Evolutionary conservation across 441 rosid genomes (phyloP).

Genomic region (Isatis lusitanica): DNA sequence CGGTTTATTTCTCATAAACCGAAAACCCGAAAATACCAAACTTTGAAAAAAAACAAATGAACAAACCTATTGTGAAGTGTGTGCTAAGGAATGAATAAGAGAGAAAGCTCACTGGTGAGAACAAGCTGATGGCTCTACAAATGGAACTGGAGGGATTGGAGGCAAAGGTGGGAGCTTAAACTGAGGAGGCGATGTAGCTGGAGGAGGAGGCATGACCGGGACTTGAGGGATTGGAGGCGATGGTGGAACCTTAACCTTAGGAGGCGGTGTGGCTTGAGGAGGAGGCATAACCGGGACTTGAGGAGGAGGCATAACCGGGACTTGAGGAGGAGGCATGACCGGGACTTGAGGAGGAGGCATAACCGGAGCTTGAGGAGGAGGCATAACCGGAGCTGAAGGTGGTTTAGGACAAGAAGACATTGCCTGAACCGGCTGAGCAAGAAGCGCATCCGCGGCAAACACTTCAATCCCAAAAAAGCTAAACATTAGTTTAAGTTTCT

Average conservation of each 20-base stretch:
- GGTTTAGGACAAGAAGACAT: conserved; percentile 68
- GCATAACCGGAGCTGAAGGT: conserved; percentile 29
- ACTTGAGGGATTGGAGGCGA: conserved; percentile 30
- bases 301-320: conserved; percentile 29
- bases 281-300: conserved; percentile 27
- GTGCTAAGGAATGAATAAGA: not conserved
- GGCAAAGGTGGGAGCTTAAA: conserved; percentile 43
- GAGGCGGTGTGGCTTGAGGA: conserved; percentile 48
- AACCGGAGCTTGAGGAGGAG: conserved; percentile 25
- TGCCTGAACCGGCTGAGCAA: conserved; percentile 71
- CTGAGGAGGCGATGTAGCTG: conserved; percentile 44
- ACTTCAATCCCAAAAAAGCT: conserved; percentile 58
- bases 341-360: conserved; percentile 28
- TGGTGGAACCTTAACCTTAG: no score
- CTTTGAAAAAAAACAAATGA: not conserved
- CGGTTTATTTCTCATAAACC: no score
- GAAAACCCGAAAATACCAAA: no score
- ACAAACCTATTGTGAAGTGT: not conserved
- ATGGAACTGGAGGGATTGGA: conserved; percentile 54
- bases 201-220: conserved; percentile 40
- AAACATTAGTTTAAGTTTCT: conserved; percentile 52
- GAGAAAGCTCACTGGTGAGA: conserved; percentile 64
- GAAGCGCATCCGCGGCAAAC: conserved; percentile 58
- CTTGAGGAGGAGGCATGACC: conserved; percentile 5
- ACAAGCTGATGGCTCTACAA: conserved; percentile 73